Evolutionary conservation across 768 basidiomycete species (phyloP), one percentile per base, ranked within the genome.

Genomic region (Boletus coccyginus): DNA sequence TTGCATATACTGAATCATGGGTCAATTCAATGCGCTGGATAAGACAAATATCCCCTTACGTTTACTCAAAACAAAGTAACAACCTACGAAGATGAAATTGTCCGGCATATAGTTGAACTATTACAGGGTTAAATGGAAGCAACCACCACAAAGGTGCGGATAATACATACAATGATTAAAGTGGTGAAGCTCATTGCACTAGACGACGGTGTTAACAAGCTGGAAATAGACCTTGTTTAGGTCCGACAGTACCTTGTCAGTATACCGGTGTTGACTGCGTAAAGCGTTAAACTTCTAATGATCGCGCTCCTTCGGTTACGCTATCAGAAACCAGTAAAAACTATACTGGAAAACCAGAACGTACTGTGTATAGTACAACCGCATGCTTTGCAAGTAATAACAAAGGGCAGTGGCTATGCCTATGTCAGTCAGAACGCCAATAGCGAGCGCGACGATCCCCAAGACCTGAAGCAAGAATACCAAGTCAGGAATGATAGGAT

Each of bases 21-120:
- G 48, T 44, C 46, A 57, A 46, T 50, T 46, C 38, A 41, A 31
- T 16, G 58, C 17, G 27, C 27, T 8, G n/a, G 42, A 17, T 43
- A 19, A 16, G n/a, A 43, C n/a, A 36, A 45, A 7, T 27, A 27
- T 39, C 3, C 29, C 68, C 85, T 60, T 64, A 86, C 86, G 61
- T 74, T 88, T 89, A 67, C 81, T 84, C 36, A 88, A 68, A 48
- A 84, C 76, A 57, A 90, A 87, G 66, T 87, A 88, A 46, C 77
- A 76, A 10, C 78, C 77, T 39, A 81, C 74, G 64, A 85, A 89
- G 50, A 84, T 78, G 47, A 89, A 75, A 60, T 85, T 87, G 14
- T 53, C 57, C 0, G 81, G 76, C 68, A 80, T 75, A 32, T 76
- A 58, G 61, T 87, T 79, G 64, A 82, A 89, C 85, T 88, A 38